Evolutionary conservation across 2,329 filamentous ascomycete genomes (phyloP), one percentile per base, ranked within the genome.

Genomic region (Fusarium fracticaudum): DNA sequence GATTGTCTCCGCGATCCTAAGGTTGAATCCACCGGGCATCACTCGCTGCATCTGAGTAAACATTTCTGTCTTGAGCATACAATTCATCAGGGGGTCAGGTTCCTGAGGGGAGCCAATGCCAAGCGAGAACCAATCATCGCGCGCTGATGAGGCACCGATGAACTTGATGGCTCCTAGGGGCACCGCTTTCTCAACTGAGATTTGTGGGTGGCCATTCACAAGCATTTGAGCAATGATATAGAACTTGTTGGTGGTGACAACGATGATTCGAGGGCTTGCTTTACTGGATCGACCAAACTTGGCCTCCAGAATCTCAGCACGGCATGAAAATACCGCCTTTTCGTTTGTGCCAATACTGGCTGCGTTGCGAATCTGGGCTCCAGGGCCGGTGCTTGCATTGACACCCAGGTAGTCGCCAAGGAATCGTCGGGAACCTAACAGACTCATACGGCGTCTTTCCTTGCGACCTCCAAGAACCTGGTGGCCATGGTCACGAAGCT

Each of bases 241-340:
- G 77, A 98, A 92, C 80, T 94, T 95, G 84, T 90, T 93, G 83
- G 89, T 93, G 6, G 96, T 98, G 71, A 99, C 86, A 38, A 99
- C 87, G 58, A 99, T 85, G 53, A 93, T 94, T 58, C 96, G 91
- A 64, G 96, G 93, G 79, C 94, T 94, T 3, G 94, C 91, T 84
- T 98, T 98, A 86, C 95, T 98, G 38, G 96, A 98, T 71, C 96
- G 92, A 74, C 96, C 96, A 80, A 99, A 96, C 81, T 99, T 99
- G 64, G 95, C 94, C 70, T 98, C 93, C 60, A 99, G 85, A 31
- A 97, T 83, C 83, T 99, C 96, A 58, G 93, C 94, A 76, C 96
- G 93, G 81, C 95, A 97, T 8, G 96, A 98, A 84, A 98, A 99
- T 11, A 97, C 84, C 18, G 92, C 89, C 67, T 90, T 89, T 80